Base-by-base conservation (phyloP, 805 yeast genomes). In the Cyberlindnera lachancei region DNA sequence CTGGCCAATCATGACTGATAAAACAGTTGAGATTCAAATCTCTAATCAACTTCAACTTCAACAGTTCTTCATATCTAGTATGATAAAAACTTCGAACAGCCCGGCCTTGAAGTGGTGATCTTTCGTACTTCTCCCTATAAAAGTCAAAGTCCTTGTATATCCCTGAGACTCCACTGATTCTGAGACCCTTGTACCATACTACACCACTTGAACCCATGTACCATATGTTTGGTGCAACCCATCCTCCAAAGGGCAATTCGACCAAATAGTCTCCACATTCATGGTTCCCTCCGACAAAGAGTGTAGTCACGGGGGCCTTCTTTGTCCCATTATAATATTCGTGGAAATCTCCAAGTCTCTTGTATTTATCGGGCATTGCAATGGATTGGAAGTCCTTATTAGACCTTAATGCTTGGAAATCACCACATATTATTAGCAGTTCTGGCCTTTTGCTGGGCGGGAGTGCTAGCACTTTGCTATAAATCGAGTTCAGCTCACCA, bases 1-100 rank as follows among this genome's bases (percentile, higher is more conserved):
- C 76, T 0, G 98, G 98, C 98, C 98, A 92, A 60, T 92, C 98
- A 56, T 92, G 98, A 20, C 84, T 72, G 33, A 90, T 38, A 52
- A 80, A 64, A 1, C 87, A 52, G 44, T 84, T 82, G 6, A 74
- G 29, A 13, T 44, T 31, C 40, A 39, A 10, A 37, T 45, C 44
- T 37, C 47, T 30, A 37, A 70, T 45, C 45, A 70, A 42, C 43
- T 63, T 56, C 44, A 85, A 57, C 40, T 80, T 81, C 23, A 75
- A 41, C 34, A 70, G 72, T 35, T 80, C 81, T 33, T 46, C 64
- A 18, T 66, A 65, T 29, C 81, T 70, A 23, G 88, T 71, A 31
- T 79, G 75, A 55, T 92, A 96, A 0, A 75, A 67, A 11, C 86
- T 71, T 33, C 82, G 56, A 17, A 75, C 46, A 4, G 75, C 57